A percentile compares a stretch with the other conserved stretches of the same genome.
Evolutionary conservation across 495 filamentous ascomycete species (phyloP).

Genomic region (Rusavskia elegans): DNA sequence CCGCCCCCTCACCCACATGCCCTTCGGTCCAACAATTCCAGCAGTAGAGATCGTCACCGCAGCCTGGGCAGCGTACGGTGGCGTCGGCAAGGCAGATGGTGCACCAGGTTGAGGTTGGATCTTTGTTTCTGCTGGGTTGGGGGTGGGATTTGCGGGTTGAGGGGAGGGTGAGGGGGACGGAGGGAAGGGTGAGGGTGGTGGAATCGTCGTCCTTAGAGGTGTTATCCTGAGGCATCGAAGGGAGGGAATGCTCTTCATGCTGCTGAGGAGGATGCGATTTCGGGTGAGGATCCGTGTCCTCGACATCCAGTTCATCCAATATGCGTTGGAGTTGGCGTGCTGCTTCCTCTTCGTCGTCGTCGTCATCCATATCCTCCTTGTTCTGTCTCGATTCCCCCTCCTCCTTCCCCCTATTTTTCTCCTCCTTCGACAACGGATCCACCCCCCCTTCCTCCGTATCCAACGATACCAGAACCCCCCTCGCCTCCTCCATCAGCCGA

Average conservation of each 20-base stretch:
- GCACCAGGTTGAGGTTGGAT: slow-evolving; percentile 33
- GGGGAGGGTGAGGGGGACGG: neutral
- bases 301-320: slow-evolving; percentile 8
- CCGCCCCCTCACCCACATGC: neutral
- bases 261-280: no score
- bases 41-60: slow-evolving; percentile 28
- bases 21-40: no score
- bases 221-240: no score
- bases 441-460: no score
- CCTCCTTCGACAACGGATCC: neutral
- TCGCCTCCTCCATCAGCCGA: slow-evolving; percentile 19
- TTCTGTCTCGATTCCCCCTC: neutral
- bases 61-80: slow-evolving; percentile 41
- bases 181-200: neutral
- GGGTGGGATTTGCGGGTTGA: slow-evolving; percentile 22
- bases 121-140: slow-evolving; percentile 17
- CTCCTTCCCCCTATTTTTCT: neutral
- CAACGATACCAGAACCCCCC: neutral
- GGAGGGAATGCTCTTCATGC: no score
- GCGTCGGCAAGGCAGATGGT: slow-evolving; percentile 51
- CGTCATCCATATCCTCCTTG: slow-evolving; percentile 3
- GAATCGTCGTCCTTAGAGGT: no score
- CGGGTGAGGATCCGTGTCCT: neutral
- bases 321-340: slow-evolving; percentile 12
- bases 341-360: slow-evolving; percentile 9